These are phyloP conservation scores for Botrytis deweyae DNA, from an alignment of 2,329 filamentous ascomycete species.

Conservation along the genomic window DNA sequence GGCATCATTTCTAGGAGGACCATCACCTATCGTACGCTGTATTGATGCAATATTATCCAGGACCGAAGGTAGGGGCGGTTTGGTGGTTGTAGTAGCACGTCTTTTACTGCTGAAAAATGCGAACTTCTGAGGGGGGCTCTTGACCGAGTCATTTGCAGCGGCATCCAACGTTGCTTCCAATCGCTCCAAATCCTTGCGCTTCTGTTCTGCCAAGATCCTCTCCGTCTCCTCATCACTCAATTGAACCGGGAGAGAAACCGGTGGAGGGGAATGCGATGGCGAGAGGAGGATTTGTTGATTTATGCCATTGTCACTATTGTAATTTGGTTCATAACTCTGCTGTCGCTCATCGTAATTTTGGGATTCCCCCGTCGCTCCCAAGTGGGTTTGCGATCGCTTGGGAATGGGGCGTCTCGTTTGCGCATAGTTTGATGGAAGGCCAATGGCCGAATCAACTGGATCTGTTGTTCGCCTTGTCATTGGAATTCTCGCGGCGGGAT, in stretches of 20 bases:
- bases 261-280: slow-evolving; percentile 4
- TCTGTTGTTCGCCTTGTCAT: slow-evolving; percentile 12
- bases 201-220: slow-evolving; percentile 36
- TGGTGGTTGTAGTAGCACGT: slow-evolving; percentile 26
- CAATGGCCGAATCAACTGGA: slow-evolving; percentile 1
- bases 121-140: slow-evolving; percentile 31
- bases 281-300: slow-evolving; percentile 17
- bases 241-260: slow-evolving; percentile 18
- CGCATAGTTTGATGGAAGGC: slow-evolving; percentile 16
- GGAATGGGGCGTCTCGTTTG: slow-evolving; percentile 20
- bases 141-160: slow-evolving; percentile 27
- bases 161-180: slow-evolving; percentile 38
- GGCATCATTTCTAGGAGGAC: slow-evolving; percentile 24
- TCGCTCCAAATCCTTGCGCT: slow-evolving; percentile 39
- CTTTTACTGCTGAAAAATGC: slow-evolving; percentile 37
- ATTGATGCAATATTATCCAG: slow-evolving; percentile 8
- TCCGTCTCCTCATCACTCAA: slow-evolving; percentile 32
- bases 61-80: slow-evolving; percentile 14
- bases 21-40: slow-evolving; percentile 19
- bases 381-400: slow-evolving; percentile 20
- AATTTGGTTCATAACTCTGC: slow-evolving; percentile 19
- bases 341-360: slow-evolving; percentile 28
- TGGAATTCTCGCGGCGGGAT: background rate
- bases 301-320: slow-evolving; percentile 25
- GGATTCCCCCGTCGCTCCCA: slow-evolving; percentile 23